A percentile compares a stretch with the other conserved stretches of the same genome.
Evolutionary conservation across 148 eudicot genomes (phyloP).

Genomic region (Nyssa sinensis): DNA sequence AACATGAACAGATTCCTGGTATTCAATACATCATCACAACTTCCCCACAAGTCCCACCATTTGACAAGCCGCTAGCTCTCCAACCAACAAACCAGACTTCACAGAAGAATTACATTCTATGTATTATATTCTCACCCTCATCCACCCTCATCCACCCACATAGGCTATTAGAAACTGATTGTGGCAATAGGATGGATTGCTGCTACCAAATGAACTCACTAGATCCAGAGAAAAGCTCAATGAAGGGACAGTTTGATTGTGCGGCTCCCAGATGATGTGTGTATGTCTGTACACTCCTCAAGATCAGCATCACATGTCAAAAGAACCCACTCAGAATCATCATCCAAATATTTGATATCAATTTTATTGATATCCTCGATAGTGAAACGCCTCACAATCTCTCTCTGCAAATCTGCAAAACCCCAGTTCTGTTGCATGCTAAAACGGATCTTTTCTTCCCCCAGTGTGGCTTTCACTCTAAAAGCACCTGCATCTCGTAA

Average conservation of each 20-base stretch:
- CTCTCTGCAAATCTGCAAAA: slow-evolving; percentile 49
- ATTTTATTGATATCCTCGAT: slow-evolving; percentile 42
- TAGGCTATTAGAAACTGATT: neutral
- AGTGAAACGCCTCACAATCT: slow-evolving; percentile 54
- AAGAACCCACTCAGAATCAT: slow-evolving; percentile 87
- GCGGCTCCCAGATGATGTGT: slow-evolving; percentile 47
- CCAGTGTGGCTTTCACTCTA: slow-evolving; percentile 60
- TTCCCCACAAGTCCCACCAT: neutral
- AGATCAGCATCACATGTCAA: slow-evolving; percentile 81
- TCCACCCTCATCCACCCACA: neutral
- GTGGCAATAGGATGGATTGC: slow-evolving; percentile 29
- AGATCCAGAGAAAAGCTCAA: slow-evolving; percentile 29
- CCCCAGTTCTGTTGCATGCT: slow-evolving; percentile 54
- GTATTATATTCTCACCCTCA: too few species aligned
- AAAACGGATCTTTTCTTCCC: slow-evolving; percentile 72
- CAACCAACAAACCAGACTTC: neutral
- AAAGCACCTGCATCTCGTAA: slow-evolving; percentile 31
- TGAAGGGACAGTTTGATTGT: slow-evolving; percentile 54
- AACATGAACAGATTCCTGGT: neutral
- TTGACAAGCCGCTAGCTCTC: neutral
- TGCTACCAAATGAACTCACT: slow-evolving; percentile 50
- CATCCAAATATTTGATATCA: slow-evolving; percentile 71
- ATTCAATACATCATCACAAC: too few species aligned
- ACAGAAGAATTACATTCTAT: neutral
- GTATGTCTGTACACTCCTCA: slow-evolving; percentile 71